Evolutionary conservation across 768 basidiomycete genomes (phyloP), one percentile per base, ranked within the genome.

Genomic region (Udeniomyces megalosporus): DNA sequence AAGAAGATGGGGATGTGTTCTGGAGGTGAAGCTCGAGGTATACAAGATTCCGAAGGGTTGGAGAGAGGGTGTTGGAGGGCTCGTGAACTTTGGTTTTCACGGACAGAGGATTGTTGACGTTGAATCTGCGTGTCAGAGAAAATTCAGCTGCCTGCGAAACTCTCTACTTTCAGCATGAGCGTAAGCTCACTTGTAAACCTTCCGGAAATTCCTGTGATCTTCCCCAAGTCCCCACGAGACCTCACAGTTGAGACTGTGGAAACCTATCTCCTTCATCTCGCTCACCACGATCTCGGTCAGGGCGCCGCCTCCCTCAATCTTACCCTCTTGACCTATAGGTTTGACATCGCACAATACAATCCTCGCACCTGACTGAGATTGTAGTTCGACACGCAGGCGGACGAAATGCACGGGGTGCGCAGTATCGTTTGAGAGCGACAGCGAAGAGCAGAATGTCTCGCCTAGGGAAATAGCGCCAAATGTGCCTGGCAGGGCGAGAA

Each of bases 11-110:
- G 0, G 86, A 88, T 61, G 86, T 76, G 68, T 96, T 96, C 70
- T 93, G 89, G 12, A 93, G 83, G 69, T 93, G 88, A 3, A 93
- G 82, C 71, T 96, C 92, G 24, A 96, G 81, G 73, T 89, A 91
- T 35, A 93, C 78, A 66, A 88, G 88, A 52, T 86, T 82, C 59
- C 88, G 80, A 67, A 88, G 84, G 2, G 72, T 50, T 2, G 79
- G 72, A 6, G 82, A 80, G 31, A 91, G 75, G 12, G 82, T 66
- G 1, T 88, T 83, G 24, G 85, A 80, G 0, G 87, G 80, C 2
- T 77, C 69, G 71, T 95, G 88, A 0, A 93, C 88, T 72, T 92
- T 92, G 15, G 91, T 95, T 74, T 93, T 93, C 62, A 96, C 91
- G 0, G 88, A 88, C 15, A 96, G 76, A 0, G 92, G 92, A 67